Conservation (phyloP, 2,329 filamentous ascomycete genomes). For the Aspergillus fumigatiaffinis region DNA sequence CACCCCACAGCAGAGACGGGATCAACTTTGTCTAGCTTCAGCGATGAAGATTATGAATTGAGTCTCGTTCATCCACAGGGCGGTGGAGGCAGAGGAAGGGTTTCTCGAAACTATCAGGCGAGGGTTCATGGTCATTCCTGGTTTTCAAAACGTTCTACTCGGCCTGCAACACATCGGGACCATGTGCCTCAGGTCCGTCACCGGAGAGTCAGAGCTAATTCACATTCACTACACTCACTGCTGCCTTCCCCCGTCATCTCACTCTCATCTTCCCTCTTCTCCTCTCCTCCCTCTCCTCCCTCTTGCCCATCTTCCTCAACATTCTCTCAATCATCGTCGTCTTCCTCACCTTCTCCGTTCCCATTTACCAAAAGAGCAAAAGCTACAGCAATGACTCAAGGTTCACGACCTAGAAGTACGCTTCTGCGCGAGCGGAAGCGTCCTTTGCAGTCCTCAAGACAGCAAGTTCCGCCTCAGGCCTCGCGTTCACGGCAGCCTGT, state of each 20-base stretch:
- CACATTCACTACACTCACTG: not conserved
- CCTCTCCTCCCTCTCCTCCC: slow-evolving; percentile 3
- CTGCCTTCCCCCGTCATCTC: not conserved
- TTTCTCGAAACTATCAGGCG: not conserved
- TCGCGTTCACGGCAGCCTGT: not conserved
- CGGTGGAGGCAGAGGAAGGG: not conserved
- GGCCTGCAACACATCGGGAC: not conserved
- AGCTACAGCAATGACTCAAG: not conserved
- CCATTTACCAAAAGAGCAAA: not conserved
- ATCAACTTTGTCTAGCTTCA: not conserved
- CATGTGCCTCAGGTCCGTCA: not conserved
- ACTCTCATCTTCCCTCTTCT: not conserved
- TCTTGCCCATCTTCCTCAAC: not conserved
- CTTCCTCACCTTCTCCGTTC: not conserved
- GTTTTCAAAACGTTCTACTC: not conserved
- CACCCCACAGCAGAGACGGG: not conserved
- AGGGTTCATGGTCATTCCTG: not conserved
- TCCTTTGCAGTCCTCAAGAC: not conserved
- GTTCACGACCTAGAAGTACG: not conserved
- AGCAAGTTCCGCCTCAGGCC: not conserved
- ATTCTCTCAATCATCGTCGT: not conserved
- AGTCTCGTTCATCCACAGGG: not conserved
- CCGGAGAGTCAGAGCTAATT: not conserved
- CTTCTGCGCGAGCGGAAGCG: not conserved
- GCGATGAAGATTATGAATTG: not conserved